Evolutionary conservation across 2,329 filamentous ascomycete genomes (phyloP).

Genomic region (Xylaria sp.): DNA sequence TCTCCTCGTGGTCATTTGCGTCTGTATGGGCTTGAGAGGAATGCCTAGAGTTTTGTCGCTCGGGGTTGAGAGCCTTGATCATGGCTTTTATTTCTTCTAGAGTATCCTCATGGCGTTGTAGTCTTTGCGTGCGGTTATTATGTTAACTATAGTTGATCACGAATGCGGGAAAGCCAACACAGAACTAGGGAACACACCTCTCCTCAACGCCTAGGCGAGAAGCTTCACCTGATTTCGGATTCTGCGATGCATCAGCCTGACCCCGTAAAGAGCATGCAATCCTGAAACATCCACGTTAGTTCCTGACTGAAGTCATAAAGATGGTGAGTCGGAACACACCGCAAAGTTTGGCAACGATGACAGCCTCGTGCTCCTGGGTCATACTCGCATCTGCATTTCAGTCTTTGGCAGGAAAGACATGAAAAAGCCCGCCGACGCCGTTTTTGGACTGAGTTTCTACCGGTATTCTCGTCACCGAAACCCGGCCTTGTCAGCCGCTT

Average conservation of each 20-base stretch:
- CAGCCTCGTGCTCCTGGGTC: constrained; percentile 37
- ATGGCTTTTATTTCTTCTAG: constrained; percentile 37
- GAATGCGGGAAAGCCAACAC: not conserved
- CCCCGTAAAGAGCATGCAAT: constrained; percentile 38
- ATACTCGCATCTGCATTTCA: constrained; percentile 41
- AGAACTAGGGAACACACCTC: constrained; percentile 31
- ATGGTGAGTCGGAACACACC: constrained; percentile 28
- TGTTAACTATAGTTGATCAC: not conserved
- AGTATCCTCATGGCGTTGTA: constrained; percentile 38
- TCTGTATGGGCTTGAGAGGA: constrained; percentile 11
- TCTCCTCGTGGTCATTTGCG: constrained; percentile 15
- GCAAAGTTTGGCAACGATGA: constrained; percentile 40
- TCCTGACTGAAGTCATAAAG: not conserved
- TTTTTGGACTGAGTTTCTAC: constrained; percentile 29
- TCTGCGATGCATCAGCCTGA: constrained; percentile 24
- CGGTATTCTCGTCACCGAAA: constrained; percentile 16
- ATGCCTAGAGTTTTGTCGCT: constrained; percentile 9
- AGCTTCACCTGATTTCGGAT: not conserved
- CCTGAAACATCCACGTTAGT: constrained; percentile 22
- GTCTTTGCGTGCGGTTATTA: constrained; percentile 26
- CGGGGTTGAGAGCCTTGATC: constrained; percentile 30
- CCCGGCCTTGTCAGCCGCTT: constrained; percentile 27
- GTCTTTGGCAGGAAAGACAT: constrained; percentile 39
- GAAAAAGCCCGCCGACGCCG: constrained; percentile 40
- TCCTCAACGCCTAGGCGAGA: constrained; percentile 32